Evolutionary conservation across 495 filamentous ascomycete species (phyloP), one percentile per base, ranked within the genome.

Genomic region (Penicillium waksmanii): DNA sequence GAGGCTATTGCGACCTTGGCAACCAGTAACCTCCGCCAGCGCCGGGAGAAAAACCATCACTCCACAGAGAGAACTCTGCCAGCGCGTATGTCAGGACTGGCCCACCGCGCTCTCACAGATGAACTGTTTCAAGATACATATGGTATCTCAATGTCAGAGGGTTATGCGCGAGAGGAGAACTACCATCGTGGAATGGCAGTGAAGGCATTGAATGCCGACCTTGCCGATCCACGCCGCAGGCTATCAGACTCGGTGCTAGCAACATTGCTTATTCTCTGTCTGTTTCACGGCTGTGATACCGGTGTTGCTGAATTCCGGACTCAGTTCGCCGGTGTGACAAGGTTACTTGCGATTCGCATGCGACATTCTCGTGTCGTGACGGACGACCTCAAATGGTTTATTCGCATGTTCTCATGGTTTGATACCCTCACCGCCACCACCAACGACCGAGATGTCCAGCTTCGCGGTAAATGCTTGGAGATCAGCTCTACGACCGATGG

Each of bases 371-470:
- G 82, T 31, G 71, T 82, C 17, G 78, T 86, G 42, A 84, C 86
- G 15, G 78, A 82, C 18, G 89, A 92, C 53, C 85, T 91, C 33
- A 88, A 86, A 43, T 98, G 94, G 94, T 92, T 97, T 79, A 92
- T 96, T 59, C 87, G 91, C n/a, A 86, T 97, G 67, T 97, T 97
- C 67, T 95, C 92, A 15, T 97, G 93, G 84, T 92, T 96, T 63
- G 94, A 97, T 70, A 93, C 92, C n/a, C 89, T 97, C 77, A 92
- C 91, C 0, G 90, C 91, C 27, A 92, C 90, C 49, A 89, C 96
- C 57, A 97, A 97, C 65, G 90, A 97, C 69, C 86, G 93, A 56
- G 94, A 97, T 70, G 84, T 89, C n/a, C 91, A 96, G 67, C 83
- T 98, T 27, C 87, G 87, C 56, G 87, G 86, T 13, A 82, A 80